A percentile compares a stretch with the other conserved stretches of the same genome.
These are phyloP conservation scores for Ascochyta koolunga DNA, from an alignment of 2,329 filamentous ascomycete species.

Conservation along the genomic window DNA sequence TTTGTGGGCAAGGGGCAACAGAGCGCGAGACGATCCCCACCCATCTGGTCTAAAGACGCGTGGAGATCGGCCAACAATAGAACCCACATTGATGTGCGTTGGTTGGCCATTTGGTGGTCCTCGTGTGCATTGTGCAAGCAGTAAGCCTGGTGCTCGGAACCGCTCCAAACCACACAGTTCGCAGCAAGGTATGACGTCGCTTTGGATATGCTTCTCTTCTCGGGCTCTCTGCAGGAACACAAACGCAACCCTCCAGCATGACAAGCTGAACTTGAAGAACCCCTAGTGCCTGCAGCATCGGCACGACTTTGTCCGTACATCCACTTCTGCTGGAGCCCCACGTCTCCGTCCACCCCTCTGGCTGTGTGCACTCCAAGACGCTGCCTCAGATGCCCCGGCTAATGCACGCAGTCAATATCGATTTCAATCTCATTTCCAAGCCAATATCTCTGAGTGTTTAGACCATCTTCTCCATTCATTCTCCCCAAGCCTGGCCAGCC, in stretches of 20 bases:
- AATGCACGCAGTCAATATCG: background rate
- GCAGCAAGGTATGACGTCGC: background rate
- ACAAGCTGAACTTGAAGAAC: background rate
- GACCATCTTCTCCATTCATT: constrained; percentile 2
- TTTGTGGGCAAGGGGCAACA: background rate
- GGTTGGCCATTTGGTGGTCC: constrained; percentile 4
- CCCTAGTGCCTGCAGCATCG: constrained; percentile 28
- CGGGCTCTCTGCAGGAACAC: constrained; percentile 17
- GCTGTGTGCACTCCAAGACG: too few relatives aligned
- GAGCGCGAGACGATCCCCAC: constrained; percentile 6
- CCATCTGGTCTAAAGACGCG: constrained; percentile 7
- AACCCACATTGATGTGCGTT: background rate
- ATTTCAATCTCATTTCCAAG: background rate
- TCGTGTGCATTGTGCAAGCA: background rate
- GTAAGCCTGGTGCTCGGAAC: background rate
- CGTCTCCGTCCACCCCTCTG: constrained; percentile 11
- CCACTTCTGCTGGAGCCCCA: constrained; percentile 23
- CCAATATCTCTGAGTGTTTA: constrained; percentile 2
- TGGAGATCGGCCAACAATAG: constrained; percentile 11
- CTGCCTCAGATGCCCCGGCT: too few relatives aligned
- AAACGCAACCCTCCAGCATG: background rate
- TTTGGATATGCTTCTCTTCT: background rate
- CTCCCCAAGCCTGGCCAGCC: constrained; percentile 9
- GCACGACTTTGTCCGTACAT: constrained; percentile 18
- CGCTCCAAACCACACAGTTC: background rate